Evolutionary conservation across 345 rosid species (phyloP), one percentile per base, ranked within the genome.

Genomic region (Xanthoceras sorbifolium): DNA sequence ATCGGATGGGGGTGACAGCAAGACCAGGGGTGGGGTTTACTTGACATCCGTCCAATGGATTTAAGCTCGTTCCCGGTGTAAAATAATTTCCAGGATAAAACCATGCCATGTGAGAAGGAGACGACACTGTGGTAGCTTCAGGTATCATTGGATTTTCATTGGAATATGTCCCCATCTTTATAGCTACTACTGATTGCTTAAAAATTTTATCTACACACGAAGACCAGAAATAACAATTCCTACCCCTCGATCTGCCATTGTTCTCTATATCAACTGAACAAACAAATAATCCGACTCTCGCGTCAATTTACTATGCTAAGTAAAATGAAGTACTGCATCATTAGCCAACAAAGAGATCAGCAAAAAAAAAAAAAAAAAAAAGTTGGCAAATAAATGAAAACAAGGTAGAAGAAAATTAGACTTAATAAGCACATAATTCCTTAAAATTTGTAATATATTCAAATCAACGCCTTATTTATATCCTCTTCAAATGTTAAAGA

Each of bases 101-200:
- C 86, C 89, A 84, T 72, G 80, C 31, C 40, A 84, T 67, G 74
- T 79, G 79, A 26, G 94, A 76, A 40, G 64, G 60, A 54, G 86
- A 61, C 25, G 85, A 46, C 67, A 75, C 77, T n/a, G 76, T 22
- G 29, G 64, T 81, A 22, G 87, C 69, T 71, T 85, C 88, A 15
- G 88, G 87, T 50, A 75, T 73, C 74, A 81, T 44, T 60, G 74
- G 79, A 77, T 71, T 85, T 76, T 74, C 80, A 75, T 87, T 72
- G 23, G 80, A 82, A 74, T 83, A 83, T 32, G 89, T 50, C 70
- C 82, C 86, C 90, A 87, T 91, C 86, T 81, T 64, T 52, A 71
- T 46, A 74, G 60, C 81, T 79, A 77, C 60, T 55, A 54, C 44
- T 74, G 28, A 75, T 18, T 67, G 44, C 66, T 63, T 65, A 72